phyloP scores from a whole-genome alignment of 2,329 filamentous ascomycete genomes.

The Diplodia intermedia region DNA sequence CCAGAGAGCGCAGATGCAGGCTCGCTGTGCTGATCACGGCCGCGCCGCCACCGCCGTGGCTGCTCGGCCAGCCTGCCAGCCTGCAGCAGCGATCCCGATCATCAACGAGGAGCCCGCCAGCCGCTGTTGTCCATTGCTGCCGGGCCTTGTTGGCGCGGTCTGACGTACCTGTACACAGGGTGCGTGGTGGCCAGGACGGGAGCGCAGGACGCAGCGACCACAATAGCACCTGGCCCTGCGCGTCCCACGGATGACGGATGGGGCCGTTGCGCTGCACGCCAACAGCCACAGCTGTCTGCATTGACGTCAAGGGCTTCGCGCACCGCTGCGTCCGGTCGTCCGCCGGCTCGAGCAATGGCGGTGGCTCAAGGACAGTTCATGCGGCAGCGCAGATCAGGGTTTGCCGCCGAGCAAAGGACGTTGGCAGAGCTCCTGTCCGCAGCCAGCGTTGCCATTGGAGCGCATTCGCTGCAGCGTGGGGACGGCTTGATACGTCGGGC shows the following conservation, averaged over 20 bases:
- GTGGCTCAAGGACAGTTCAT: slow-evolving; percentile 28
- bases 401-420: slow-evolving; percentile 19
- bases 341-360: slow-evolving; percentile 18
- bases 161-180: slow-evolving; percentile 10
- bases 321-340: slow-evolving; percentile 18
- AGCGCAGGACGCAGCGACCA: slow-evolving; percentile 1
- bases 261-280: slow-evolving; percentile 22
- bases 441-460: neutral
- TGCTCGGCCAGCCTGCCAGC: slow-evolving; percentile 9
- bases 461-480: slow-evolving; percentile 11
- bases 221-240: slow-evolving; percentile 9
- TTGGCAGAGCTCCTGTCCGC: neutral
- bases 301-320: slow-evolving; percentile 28
- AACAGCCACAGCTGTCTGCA: slow-evolving; percentile 20
- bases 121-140: neutral
- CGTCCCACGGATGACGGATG: neutral
- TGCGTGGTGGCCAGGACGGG: slow-evolving; percentile 1
- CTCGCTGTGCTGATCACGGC: slow-evolving; percentile 20
- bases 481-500: slow-evolving; percentile 17
- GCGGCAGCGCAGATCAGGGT: slow-evolving; percentile 31
- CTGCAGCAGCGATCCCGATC: slow-evolving; percentile 25
- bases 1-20: neutral
- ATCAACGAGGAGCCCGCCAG: slow-evolving; percentile 1
- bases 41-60: slow-evolving; percentile 8
- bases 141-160: slow-evolving; percentile 13